Percentiles rank a stretch among this genome's conserved stretches.
phyloP scores from a whole-genome alignment of 176 grass and related monocot genomes.

The Metroxylon sagu region DNA sequence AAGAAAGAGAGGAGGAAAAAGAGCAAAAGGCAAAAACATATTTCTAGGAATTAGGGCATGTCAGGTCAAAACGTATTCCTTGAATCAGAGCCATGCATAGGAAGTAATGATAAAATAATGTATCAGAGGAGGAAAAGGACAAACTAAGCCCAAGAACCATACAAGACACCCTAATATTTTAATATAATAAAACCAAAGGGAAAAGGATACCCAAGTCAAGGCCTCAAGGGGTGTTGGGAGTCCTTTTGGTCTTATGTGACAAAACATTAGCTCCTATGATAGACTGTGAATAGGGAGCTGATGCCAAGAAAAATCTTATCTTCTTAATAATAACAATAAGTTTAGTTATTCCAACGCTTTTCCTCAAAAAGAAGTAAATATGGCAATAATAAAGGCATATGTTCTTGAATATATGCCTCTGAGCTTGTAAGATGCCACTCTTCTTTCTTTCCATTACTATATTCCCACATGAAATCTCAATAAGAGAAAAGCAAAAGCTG shows the following conservation, averaged over 20 bases:
- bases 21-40: not conserved
- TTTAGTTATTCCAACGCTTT: not conserved
- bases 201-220: constrained; percentile 47
- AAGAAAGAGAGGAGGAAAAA: not conserved
- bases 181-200: constrained; percentile 39
- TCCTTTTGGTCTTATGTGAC: constrained; percentile 78
- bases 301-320: not conserved
- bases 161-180: constrained; percentile 19
- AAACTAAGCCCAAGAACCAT: constrained; percentile 45
- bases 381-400: not conserved
- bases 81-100: constrained; percentile 93
- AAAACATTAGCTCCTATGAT: constrained; percentile 40
- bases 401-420: too few species aligned
- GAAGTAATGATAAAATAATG: constrained; percentile 46
- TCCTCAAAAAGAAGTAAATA: not conserved
- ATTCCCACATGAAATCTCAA: constrained; percentile 9
- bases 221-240: constrained; percentile 25
- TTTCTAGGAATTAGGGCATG: constrained; percentile 78
- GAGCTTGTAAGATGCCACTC: not conserved
- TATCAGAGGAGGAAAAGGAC: constrained; percentile 45
- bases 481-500: constrained; percentile 41
- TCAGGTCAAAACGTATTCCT: constrained; percentile 69
- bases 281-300: not conserved
- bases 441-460: constrained; percentile 12
- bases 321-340: not conserved